A percentile compares a stretch with the other conserved stretches of the same genome.
Conservation (phyloP, 2,329 filamentous ascomycete genomes). For the Pochonia chlamydosporia region DNA sequence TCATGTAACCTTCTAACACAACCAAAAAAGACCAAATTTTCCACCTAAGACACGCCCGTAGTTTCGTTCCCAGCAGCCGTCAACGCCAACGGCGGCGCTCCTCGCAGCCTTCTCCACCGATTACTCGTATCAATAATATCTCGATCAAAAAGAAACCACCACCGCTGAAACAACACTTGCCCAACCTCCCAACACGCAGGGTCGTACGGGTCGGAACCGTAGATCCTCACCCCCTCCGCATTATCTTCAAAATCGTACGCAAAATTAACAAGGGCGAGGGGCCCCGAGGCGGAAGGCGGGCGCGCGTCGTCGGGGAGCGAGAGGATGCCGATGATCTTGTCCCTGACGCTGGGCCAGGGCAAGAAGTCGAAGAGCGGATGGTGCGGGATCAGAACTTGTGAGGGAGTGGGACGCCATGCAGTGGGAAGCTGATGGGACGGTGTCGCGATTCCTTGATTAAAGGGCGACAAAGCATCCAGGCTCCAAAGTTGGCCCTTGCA, state of each 20-base stretch:
- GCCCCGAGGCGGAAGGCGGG: constrained; percentile 39
- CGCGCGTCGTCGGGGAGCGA: constrained; percentile 40
- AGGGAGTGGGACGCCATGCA: constrained; percentile 44
- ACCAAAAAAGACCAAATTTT: neutral
- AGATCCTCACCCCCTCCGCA: constrained; percentile 45
- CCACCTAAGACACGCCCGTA: neutral
- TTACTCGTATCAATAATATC: constrained; percentile 49
- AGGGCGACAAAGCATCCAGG: constrained; percentile 40
- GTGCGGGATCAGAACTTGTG: constrained; percentile 45
- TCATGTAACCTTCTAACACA: neutral
- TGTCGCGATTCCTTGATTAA: constrained; percentile 26
- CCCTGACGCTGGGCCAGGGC: constrained; percentile 50
- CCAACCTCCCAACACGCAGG: constrained; percentile 50
- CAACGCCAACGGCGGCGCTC: constrained; percentile 27
- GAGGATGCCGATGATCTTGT: constrained; percentile 47
- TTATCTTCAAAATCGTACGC: constrained; percentile 52
- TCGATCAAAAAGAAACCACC: constrained; percentile 56
- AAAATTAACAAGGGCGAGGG: constrained; percentile 43
- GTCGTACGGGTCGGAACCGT: constrained; percentile 43
- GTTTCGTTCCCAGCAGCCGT: neutral
- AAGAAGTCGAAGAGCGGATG: constrained; percentile 53
- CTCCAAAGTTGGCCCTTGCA: constrained; percentile 38
- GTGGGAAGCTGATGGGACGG: constrained; percentile 33
- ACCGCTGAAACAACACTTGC: constrained; percentile 50
- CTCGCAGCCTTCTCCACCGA: constrained; percentile 40